Evolutionary conservation across 2,329 filamentous ascomycete species (phyloP), one percentile per base, ranked within the genome.

Genomic region (Trichoderma endophyticum): DNA sequence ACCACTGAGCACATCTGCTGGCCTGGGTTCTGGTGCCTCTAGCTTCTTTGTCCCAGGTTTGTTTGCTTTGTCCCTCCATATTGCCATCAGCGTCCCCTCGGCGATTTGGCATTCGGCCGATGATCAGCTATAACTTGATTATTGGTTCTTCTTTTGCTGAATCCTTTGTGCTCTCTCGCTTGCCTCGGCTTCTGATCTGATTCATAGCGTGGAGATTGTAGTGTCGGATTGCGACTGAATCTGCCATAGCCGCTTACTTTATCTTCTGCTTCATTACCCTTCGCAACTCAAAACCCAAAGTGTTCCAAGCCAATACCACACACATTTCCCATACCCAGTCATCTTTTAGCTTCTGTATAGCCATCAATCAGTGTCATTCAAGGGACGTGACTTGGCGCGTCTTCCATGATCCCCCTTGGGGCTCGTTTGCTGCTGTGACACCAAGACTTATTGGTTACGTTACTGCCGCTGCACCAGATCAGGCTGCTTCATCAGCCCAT

Each of bases 371-470:
- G 54, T 32, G 36, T 9, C 65, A 48, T 69, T 26, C 26, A 60
- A 48, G 39, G 7, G 39, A 24, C 61, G 43, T 18, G 26, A 57
- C 24, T 51, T 62, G 15, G 11, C 36, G 18, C n/a, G 39, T 26
- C 60, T 56, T 43, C 18, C 24, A 43, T 36, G 30, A 60, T 3
- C 60, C 60, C 56, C 39, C 43, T 39, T 56, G 59, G 59, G 39
- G 26, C 56, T 71, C 36, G 28, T 15, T 57, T 71, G 65, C 66
- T 73, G 66, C n/a, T 73, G 73, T 73, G 71, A 56, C 62, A 73
- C 73, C 66, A 63, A 48, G 11, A 28, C 57, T 34, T 61, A 15
- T 54, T 63, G 36, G 51, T 62, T 60, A 70, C 71, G 71, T 72
- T 68, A 73, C 73, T 70, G 48, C 61, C 71, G 73, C 67, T 60